These are phyloP conservation scores for Achaetomium macrosporum DNA, from an alignment of 2,329 filamentous ascomycete species.

Conservation along the genomic window DNA sequence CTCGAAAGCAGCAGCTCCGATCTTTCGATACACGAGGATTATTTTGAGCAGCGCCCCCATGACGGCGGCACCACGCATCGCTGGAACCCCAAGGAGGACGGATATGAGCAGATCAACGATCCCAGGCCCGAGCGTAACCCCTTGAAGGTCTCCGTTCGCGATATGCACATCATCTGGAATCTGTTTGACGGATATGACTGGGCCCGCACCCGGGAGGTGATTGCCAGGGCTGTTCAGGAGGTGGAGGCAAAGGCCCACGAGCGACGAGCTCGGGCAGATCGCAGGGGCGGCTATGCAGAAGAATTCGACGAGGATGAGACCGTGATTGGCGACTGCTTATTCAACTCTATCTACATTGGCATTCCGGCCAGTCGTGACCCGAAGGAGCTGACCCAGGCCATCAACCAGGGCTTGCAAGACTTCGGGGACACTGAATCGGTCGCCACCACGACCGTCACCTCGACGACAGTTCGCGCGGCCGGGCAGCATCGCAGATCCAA, in stretches of 20 bases:
- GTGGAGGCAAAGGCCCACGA: slow-evolving; percentile 80
- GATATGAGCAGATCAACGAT: slow-evolving; percentile 62
- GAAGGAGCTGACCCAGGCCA: slow-evolving; percentile 70
- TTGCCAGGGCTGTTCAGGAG: slow-evolving; percentile 80
- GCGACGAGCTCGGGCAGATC: slow-evolving; percentile 54
- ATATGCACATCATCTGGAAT: slow-evolving; percentile 95
- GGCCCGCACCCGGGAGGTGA: slow-evolving; percentile 78
- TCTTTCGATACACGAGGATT: slow-evolving; percentile 71
- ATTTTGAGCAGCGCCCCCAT: slow-evolving; percentile 60
- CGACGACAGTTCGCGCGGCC: slow-evolving; percentile 47
- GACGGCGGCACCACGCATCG: slow-evolving; percentile 64
- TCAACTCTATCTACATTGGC: slow-evolving; percentile 98
- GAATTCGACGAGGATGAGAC: slow-evolving; percentile 75
- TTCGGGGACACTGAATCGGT: slow-evolving; percentile 82
- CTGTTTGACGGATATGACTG: slow-evolving; percentile 97
- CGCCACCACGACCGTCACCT: slow-evolving; percentile 65
- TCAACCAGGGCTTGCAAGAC: slow-evolving; percentile 86
- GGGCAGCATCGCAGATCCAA: slow-evolving; percentile 36
- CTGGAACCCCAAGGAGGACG: slow-evolving; percentile 74
- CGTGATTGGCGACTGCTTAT: slow-evolving; percentile 89
- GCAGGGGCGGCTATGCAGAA: slow-evolving; percentile 48
- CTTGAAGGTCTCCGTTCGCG: slow-evolving; percentile 69
- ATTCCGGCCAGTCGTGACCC: slow-evolving; percentile 83
- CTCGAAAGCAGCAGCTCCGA: slow-evolving; percentile 34
- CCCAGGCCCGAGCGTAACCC: slow-evolving; percentile 60